phyloP scores from a whole-genome alignment of 2,329 filamentous ascomycete species.

The Neurospora sp. region DNA sequence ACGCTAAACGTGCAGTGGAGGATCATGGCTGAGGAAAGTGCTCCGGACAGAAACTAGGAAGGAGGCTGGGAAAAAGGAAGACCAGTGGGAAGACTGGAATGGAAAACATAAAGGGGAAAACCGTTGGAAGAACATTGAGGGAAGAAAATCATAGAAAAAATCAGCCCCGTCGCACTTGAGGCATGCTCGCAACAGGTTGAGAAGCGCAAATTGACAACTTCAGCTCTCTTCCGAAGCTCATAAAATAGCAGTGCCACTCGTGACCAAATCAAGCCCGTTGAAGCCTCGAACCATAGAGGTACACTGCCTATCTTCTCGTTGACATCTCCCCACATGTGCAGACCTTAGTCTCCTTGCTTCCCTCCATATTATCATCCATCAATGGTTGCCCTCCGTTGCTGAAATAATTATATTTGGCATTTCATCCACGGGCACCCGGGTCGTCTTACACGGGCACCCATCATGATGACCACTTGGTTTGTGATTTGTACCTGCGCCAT shows the following conservation, averaged over 20 bases:
- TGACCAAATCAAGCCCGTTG: not conserved
- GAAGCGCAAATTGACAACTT: not conserved
- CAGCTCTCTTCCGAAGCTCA: not conserved
- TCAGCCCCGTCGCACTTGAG: not conserved
- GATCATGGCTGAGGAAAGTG: not conserved
- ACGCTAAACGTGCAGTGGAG: not conserved
- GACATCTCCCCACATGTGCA: not conserved
- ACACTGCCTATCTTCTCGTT: not conserved
- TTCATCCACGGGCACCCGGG: no score
- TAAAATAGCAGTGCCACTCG: not conserved
- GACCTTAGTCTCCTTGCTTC: not conserved
- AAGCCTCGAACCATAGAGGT: not conserved
- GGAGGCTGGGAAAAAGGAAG: not conserved
- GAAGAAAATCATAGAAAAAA: not conserved
- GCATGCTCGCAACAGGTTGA: not conserved
- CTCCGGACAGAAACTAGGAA: not conserved
- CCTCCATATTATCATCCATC: not conserved
- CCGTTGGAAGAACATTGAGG: not conserved
- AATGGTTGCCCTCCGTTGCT: no score
- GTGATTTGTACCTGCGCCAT: no score
- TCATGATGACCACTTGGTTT: not conserved
- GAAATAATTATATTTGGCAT: not conserved
- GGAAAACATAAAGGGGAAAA: not conserved
- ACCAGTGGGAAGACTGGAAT: not conserved
- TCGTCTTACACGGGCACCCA: no score